phyloP scores from a whole-genome alignment of 2,329 filamentous ascomycete species.

The Bipolaris zeicola region DNA sequence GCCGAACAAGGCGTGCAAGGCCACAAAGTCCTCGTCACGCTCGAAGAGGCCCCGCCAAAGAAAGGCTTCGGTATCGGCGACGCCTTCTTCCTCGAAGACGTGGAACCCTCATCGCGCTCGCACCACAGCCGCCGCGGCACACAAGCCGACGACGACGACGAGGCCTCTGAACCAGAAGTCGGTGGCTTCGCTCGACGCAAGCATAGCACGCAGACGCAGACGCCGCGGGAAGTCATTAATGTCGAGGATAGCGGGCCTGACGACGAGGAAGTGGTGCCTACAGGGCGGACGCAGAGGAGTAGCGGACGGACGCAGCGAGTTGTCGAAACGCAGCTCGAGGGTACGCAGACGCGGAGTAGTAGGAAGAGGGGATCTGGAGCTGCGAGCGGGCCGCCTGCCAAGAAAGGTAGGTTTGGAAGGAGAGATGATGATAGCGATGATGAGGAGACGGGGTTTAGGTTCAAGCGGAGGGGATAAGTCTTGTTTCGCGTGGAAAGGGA shows the following conservation, averaged over 20 bases:
- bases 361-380: slow-evolving; percentile 39
- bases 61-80: slow-evolving; percentile 77
- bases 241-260: slow-evolving; percentile 42
- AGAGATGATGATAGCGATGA: slow-evolving; percentile 60
- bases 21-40: slow-evolving; percentile 67
- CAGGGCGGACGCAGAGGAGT: slow-evolving; percentile 27
- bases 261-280: slow-evolving; percentile 29
- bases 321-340: slow-evolving; percentile 40
- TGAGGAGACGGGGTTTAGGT: slow-evolving; percentile 62
- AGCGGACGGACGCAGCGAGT: slow-evolving; percentile 34
- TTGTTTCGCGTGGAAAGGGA: not conserved
- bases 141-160: slow-evolving; percentile 23
- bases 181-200: slow-evolving; percentile 40
- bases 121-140: slow-evolving; percentile 16
- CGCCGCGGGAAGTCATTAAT: slow-evolving; percentile 28
- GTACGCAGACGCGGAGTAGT: slow-evolving; percentile 31
- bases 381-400: slow-evolving; percentile 34
- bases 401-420: slow-evolving; percentile 30
- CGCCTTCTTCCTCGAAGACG: slow-evolving; percentile 71
- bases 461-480: slow-evolving; percentile 47
- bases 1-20: slow-evolving; percentile 48
- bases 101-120: slow-evolving; percentile 25
- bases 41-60: slow-evolving; percentile 70
- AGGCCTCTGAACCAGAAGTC: slow-evolving; percentile 32
- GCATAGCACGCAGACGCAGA: slow-evolving; percentile 10